Percentiles rank a stretch among this genome's conserved stretches.
Evolutionary conservation across 257 asterid species (phyloP).

Genomic region (Mitragyna speciosa): DNA sequence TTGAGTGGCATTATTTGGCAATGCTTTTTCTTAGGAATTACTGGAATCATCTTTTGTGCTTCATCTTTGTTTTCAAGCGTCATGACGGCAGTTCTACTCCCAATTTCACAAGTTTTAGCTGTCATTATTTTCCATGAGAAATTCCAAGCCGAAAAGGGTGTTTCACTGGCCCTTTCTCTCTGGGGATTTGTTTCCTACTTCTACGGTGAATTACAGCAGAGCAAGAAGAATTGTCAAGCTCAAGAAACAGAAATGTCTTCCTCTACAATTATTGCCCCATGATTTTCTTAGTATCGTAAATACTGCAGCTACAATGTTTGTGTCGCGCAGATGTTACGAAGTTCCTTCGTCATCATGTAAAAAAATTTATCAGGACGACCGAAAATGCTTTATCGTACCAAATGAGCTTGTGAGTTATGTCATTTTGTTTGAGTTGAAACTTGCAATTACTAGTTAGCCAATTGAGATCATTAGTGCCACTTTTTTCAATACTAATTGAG

Average conservation of each 20-base stretch:
- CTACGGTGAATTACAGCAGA: constrained; percentile 25
- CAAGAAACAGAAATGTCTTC: constrained; percentile 7
- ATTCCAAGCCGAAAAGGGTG: constrained; percentile 28
- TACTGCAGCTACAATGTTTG: too few relatives aligned
- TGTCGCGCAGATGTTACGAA: too few relatives aligned
- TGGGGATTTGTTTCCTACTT: constrained; percentile 39
- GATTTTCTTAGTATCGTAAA: too few relatives aligned
- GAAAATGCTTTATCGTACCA: too few relatives aligned
- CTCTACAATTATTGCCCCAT: neutral
- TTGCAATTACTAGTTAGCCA: too few relatives aligned
- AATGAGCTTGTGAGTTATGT: too few relatives aligned
- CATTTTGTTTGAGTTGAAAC: too few relatives aligned
- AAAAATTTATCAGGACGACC: too few relatives aligned
- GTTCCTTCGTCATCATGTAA: too few relatives aligned
- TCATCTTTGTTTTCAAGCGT: constrained; percentile 25
- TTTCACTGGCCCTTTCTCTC: constrained; percentile 27
- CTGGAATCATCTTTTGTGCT: constrained; percentile 28
- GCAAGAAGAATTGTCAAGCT: neutral
- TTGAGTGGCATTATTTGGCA: constrained; percentile 26
- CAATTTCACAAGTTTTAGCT: constrained; percentile 22
- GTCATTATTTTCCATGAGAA: constrained; percentile 28
- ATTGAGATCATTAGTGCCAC: too few relatives aligned
- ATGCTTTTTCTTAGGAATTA: constrained; percentile 15
- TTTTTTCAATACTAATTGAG: too few relatives aligned
- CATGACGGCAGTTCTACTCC: constrained; percentile 20